Base-by-base conservation (phyloP, 1,139 yeast species). In the Taphrina flavorubra region DNA sequence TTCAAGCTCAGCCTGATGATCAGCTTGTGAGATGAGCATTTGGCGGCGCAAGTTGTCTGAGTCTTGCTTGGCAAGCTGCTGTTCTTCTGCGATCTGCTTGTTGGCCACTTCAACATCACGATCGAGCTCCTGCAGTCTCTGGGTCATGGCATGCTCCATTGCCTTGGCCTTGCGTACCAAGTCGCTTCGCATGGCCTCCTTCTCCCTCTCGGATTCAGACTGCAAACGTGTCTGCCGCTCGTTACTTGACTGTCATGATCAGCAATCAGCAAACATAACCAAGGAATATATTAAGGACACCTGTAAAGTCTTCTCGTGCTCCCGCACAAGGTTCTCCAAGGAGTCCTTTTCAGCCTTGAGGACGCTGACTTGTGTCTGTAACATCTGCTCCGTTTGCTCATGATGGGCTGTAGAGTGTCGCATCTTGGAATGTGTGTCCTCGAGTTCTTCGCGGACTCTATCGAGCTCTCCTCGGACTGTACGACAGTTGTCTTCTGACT, bases 361-460 rank as follows among this genome's bases (percentile, higher is more conserved):
- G n/a, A 49, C 53, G n/a, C 36, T 49, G 53, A 49, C 53, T 49
- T 49, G 53, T 49, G 53, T 49, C 20, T 49, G 36, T 34, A 49
- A 25, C 53, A 49, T 49, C 10, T 20, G 36, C 2, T 11, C 36
- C 4, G 53, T n/a, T 36, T 49, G 53, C 53, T 49, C 53, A 11
- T 49, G 53, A n/a, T 49, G 53, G 20, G 31, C 36, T n/a, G 36
- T 49, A 25, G 53, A 7, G n/a, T 49, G 53, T 11, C n/a, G 31
- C 53, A 49, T 49, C 53, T 49, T 49, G 8, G 10, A 11, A 20
- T 49, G 53, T 11, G 20, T 8, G 8, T 25, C 36, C 53, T 8
- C 53, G 20, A 49, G 36, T n/a, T 49, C 53, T 20, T 20, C 13
- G 2, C 53, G 53, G n/a, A 49, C 36, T 8, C 36, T 49, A 6